Evolutionary conservation across 2,329 filamentous ascomycete genomes (phyloP).

Genomic region (Aspergillus candidus): DNA sequence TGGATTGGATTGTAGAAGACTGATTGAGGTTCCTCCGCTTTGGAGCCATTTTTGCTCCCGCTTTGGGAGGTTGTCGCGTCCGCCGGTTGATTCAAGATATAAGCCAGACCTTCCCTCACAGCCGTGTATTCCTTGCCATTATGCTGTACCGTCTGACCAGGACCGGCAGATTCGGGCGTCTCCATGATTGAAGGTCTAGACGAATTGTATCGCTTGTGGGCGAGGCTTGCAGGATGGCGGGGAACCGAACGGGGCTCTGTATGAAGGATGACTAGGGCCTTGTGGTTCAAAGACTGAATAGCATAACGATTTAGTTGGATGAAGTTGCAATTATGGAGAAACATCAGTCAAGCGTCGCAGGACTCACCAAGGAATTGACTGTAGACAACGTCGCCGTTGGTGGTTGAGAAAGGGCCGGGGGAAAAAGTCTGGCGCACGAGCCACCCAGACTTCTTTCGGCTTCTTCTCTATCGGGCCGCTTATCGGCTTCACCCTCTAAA

Average conservation of each 20-base stretch:
- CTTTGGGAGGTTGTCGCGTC: conserved; percentile 35
- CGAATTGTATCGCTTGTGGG: conserved; percentile 1
- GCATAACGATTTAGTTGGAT: no score
- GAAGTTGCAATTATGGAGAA: no score
- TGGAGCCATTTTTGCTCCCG: conserved; percentile 37
- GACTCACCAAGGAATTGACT: no score
- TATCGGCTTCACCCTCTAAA: no score
- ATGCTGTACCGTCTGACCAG: conserved; percentile 34
- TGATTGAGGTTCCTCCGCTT: conserved; percentile 58
- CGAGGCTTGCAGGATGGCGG: conserved; percentile 1
- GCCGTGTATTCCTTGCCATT: conserved; percentile 52
- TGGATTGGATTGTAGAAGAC: conserved; percentile 99
- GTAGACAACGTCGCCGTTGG: no score
- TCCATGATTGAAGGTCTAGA: conserved; percentile 15
- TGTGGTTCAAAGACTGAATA: no score
- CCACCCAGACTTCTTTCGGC: no score
- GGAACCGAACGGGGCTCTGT: background rate
- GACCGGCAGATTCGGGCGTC: conserved; percentile 8
- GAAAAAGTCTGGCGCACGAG: no score
- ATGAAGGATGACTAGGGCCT: background rate
- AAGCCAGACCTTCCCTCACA: conserved; percentile 61
- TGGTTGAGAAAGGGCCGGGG: no score
- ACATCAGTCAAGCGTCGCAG: no score
- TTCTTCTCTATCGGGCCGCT: no score
- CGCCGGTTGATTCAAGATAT: conserved; percentile 57